A percentile compares a stretch with the other conserved stretches of the same genome.
These are phyloP conservation scores for Thalassiosira ordinaria DNA, from an alignment of 352 stramenopile genomes.

Conservation along the genomic window DNA sequence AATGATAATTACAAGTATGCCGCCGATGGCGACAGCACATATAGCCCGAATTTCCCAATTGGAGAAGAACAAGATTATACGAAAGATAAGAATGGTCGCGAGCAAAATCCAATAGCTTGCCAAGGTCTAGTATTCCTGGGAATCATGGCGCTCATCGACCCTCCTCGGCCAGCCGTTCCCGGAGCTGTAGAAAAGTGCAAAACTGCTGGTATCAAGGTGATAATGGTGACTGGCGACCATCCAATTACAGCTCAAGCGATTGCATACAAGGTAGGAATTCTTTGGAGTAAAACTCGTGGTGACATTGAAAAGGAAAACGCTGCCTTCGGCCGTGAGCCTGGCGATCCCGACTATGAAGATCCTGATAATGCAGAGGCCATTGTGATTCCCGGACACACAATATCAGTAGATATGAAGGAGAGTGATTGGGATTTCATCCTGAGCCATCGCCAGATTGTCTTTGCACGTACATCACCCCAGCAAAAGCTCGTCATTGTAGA, in stretches of 20 bases:
- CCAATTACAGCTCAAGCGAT: slow-evolving; percentile 95
- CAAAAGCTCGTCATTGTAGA: slow-evolving; percentile 97
- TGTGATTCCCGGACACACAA: slow-evolving; percentile 63
- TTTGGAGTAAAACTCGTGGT: slow-evolving; percentile 83
- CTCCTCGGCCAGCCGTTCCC: slow-evolving; percentile 91
- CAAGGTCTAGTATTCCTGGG: slow-evolving; percentile 87
- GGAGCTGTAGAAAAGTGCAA: slow-evolving; percentile 92
- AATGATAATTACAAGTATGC: not conserved
- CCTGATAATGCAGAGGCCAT: slow-evolving; percentile 5
- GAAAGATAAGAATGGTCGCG: slow-evolving; percentile 28
- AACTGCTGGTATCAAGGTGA: slow-evolving; percentile 96
- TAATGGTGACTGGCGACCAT: slow-evolving; percentile 99
- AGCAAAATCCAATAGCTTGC: slow-evolving; percentile 55
- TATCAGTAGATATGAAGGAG: slow-evolving; percentile 15
- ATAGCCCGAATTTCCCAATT: slow-evolving; percentile 6
- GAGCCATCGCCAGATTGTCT: slow-evolving; percentile 55
- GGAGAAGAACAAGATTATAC: slow-evolving; percentile 13
- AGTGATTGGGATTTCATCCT: slow-evolving; percentile 26
- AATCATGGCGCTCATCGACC: slow-evolving; percentile 97
- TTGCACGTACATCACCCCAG: slow-evolving; percentile 87
- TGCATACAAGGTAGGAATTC: slow-evolving; percentile 92
- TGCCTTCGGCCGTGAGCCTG: slow-evolving; percentile 75
- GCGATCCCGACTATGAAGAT: slow-evolving; percentile 87
- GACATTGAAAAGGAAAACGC: slow-evolving; percentile 67
- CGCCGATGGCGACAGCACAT: not conserved